These are phyloP conservation scores for Malbranchea zuffiana DNA, from an alignment of 2,329 filamentous ascomycete species.

Conservation along the genomic window DNA sequence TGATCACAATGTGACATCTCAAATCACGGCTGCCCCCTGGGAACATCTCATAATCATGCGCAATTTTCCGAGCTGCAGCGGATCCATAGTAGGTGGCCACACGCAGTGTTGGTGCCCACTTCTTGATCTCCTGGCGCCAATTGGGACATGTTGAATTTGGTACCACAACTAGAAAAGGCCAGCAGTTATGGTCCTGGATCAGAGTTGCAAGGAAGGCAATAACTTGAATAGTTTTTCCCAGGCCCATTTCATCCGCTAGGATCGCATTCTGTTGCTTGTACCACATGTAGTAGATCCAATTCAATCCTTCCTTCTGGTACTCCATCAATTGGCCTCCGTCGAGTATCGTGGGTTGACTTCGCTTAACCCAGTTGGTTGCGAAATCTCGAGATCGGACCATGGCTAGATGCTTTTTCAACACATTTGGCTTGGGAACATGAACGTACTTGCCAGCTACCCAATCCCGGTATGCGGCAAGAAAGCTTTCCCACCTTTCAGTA, in stretches of 20 bases:
- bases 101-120: constrained; percentile 74
- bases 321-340: constrained; percentile 76
- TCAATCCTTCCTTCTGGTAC: constrained; percentile 85
- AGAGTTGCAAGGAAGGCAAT: constrained; percentile 70
- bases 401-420: constrained; percentile 57
- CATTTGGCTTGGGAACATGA: constrained; percentile 41
- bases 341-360: constrained; percentile 61
- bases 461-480: constrained; percentile 72
- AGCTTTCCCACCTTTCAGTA: constrained; percentile 61
- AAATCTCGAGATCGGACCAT: constrained; percentile 59
- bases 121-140: constrained; percentile 91
- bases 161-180: constrained; percentile 85
- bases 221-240: constrained; percentile 94
- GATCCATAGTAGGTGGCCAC: constrained; percentile 91
- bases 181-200: constrained; percentile 60
- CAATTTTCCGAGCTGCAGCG: constrained; percentile 60
- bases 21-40: constrained; percentile 51
- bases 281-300: constrained; percentile 92
- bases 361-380: constrained; percentile 51
- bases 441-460: constrained; percentile 73
- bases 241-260: constrained; percentile 93
- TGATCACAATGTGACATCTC: constrained; percentile 82
- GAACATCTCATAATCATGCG: constrained; percentile 77
- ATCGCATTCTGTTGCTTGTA: constrained; percentile 74
- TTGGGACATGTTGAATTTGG: constrained; percentile 96